Evolutionary conservation across 352 stramenopile genomes (phyloP).

Genomic region (Phytophthora tubulina): DNA sequence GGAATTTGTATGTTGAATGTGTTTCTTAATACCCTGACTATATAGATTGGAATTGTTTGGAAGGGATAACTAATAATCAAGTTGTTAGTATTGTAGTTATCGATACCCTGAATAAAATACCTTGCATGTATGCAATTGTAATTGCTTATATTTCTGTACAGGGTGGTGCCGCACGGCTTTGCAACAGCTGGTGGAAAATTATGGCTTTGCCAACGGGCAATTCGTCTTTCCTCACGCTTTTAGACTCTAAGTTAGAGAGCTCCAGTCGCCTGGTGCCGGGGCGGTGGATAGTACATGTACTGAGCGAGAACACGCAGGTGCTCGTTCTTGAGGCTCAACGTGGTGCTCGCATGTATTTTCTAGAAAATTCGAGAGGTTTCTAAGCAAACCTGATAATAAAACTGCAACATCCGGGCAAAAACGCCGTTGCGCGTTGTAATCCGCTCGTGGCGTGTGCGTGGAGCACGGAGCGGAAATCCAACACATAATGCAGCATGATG

Average conservation of each 20-base stretch:
- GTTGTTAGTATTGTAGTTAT: not conserved
- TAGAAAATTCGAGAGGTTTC: slow-evolving; percentile 27
- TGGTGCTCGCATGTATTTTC: slow-evolving; percentile 13
- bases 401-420: no score
- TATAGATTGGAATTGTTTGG: not conserved
- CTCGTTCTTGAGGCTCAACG: slow-evolving; percentile 9
- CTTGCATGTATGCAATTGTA: not conserved
- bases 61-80: not conserved
- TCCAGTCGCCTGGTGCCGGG: slow-evolving; percentile 12
- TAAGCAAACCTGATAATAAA: not conserved
- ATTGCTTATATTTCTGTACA: no score
- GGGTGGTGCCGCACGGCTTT: slow-evolving; percentile 5
- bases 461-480: not conserved
- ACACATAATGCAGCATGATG: not conserved
- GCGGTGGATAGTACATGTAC: not conserved
- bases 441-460: no score
- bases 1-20: not conserved
- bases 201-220: not conserved
- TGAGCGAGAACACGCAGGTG: not conserved
- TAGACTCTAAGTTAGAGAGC: slow-evolving; percentile 5
- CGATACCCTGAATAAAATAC: not conserved
- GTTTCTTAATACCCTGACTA: slow-evolving; percentile 1
- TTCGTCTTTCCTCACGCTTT: slow-evolving; percentile 3
- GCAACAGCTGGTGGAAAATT: slow-evolving; percentile 18
- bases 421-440: no score